phyloP scores from a whole-genome alignment of 345 rosid species.

The Brassica cretica region DNA sequence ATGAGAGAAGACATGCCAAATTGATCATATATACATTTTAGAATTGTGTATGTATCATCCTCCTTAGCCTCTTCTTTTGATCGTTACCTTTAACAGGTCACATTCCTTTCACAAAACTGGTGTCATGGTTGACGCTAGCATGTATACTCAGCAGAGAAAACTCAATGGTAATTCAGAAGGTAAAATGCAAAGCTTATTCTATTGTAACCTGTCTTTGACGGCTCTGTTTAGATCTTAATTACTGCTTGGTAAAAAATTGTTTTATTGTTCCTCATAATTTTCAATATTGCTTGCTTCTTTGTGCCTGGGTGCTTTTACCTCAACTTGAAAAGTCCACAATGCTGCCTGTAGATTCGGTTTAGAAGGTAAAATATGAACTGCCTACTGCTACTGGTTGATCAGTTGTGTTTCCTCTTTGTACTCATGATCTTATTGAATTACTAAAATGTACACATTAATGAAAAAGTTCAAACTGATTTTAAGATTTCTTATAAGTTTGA shows the following conservation, averaged over 20 bases:
- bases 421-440: constrained; percentile 26
- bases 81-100: constrained; percentile 47
- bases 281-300: constrained; percentile 71
- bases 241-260: constrained; percentile 12
- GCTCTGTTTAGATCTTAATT: constrained; percentile 16
- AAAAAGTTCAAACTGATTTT: too few relatives aligned
- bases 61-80: too few relatives aligned
- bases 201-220: not conserved
- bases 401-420: constrained; percentile 10
- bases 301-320: constrained; percentile 70
- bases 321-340: constrained; percentile 28
- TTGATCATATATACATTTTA: too few relatives aligned
- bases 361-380: constrained; percentile 58
- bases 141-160: constrained; percentile 77
- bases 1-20: too few relatives aligned
- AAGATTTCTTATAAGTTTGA: too few relatives aligned
- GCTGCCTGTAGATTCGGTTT: constrained; percentile 56
- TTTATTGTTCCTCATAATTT: constrained; percentile 48
- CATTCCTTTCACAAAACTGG: constrained; percentile 52
- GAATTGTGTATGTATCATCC: too few relatives aligned
- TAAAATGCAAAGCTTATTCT: constrained; percentile 32
- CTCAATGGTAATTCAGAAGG: constrained; percentile 77
- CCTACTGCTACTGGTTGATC: not conserved
- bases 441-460: not conserved
- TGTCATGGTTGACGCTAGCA: constrained; percentile 68